These are phyloP conservation scores for Trypanosoma avium DNA, from an alignment of 208 protist species.

Conservation along the genomic window DNA sequence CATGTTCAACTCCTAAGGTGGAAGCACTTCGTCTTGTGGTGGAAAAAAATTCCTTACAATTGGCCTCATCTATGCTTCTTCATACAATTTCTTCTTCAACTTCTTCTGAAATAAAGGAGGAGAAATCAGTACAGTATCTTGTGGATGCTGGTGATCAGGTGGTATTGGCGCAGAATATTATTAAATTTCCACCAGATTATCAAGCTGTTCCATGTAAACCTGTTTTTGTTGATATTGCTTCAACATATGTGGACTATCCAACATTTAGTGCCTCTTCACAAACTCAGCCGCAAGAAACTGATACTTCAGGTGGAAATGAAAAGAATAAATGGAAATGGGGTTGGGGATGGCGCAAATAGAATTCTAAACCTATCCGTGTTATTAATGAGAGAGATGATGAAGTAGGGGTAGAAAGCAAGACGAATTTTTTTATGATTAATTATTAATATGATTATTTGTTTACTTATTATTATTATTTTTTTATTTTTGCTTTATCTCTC, in stretches of 20 bases:
- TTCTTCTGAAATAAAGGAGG: conserved; percentile 15
- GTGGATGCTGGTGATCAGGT: conserved; percentile 37
- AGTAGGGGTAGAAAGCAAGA: too few relatives aligned
- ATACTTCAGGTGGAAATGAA: conserved; percentile 1
- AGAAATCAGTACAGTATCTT: conserved; percentile 25
- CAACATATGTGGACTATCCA: conserved; percentile 74
- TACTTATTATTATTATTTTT: too few relatives aligned
- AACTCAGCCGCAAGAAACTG: conserved; percentile 1
- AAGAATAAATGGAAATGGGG: conserved; percentile 40
- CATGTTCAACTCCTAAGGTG: conserved; percentile 16
- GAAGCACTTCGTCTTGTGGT: conserved; percentile 37
- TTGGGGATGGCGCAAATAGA: conserved; percentile 31
- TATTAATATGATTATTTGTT: too few relatives aligned
- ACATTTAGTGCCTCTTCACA: neutral
- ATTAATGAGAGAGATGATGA: too few relatives aligned
- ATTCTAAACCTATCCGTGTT: too few relatives aligned
- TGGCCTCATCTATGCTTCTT: conserved; percentile 43
- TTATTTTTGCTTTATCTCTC: too few relatives aligned
- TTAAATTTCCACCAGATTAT: conserved; percentile 81
- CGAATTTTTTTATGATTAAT: too few relatives aligned
- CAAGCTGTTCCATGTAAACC: conserved; percentile 81
- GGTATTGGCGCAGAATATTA: conserved; percentile 55
- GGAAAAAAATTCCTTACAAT: conserved; percentile 40
- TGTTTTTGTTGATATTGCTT: conserved; percentile 83
- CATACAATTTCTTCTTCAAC: neutral